Evolutionary conservation across 2,329 filamentous ascomycete genomes (phyloP).

Genomic region (Sporothrix sp.): DNA sequence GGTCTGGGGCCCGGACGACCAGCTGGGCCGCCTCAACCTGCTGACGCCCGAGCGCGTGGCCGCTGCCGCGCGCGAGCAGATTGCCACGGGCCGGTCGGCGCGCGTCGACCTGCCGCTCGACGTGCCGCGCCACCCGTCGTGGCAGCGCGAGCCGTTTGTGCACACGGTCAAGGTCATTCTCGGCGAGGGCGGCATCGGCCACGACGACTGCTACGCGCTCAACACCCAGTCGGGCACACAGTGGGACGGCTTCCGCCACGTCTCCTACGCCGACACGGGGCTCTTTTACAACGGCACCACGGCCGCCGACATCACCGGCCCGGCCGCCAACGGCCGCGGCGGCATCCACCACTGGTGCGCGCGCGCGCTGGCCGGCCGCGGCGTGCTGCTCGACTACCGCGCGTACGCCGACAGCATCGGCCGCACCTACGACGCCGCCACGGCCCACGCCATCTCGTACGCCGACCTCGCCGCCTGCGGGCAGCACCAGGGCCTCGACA

Average conservation of each 20-base stretch:
- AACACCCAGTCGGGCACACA: conserved; percentile 16
- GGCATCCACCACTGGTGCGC: conserved; percentile 24
- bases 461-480: conserved; percentile 35
- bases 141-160: conserved; percentile 1
- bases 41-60: conserved; percentile 36
- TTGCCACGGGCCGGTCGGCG: conserved; percentile 30
- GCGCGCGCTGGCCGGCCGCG: conserved; percentile 38
- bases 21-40: conserved; percentile 40
- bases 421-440: conserved; percentile 29
- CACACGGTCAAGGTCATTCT: conserved; percentile 5
- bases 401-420: conserved; percentile 32
- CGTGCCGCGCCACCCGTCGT: conserved; percentile 13
- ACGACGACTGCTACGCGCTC: conserved; percentile 11
- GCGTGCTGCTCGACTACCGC: conserved; percentile 42
- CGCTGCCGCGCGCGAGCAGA: conserved; percentile 32
- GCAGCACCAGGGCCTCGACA: conserved; percentile 25
- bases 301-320: neutral
- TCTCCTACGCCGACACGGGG: neutral
- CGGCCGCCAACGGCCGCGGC: neutral
- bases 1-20: conserved; percentile 35
- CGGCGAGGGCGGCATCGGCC: neutral
- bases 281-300: conserved; percentile 10
- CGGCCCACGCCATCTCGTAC: conserved; percentile 33
- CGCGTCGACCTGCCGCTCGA: conserved; percentile 33
- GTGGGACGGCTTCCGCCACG: conserved; percentile 17